Conservation (phyloP, 257 asterid species). For the Sherardia arvensis region DNA sequence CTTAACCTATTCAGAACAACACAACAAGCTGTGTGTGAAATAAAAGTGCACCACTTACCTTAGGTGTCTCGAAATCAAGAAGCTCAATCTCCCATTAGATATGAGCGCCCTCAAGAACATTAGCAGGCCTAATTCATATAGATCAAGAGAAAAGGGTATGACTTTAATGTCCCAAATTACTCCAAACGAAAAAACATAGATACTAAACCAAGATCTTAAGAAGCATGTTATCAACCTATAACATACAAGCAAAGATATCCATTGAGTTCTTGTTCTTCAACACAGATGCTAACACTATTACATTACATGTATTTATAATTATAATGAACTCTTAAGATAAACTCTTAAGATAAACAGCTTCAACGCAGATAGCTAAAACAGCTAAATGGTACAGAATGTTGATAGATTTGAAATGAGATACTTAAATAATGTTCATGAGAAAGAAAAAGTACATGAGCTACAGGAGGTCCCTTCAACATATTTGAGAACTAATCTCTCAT, state of each 20-base stretch:
- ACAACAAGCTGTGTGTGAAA: neutral
- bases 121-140: conserved; percentile 52
- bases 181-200: neutral
- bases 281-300: neutral
- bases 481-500: too few species aligned
- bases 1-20: neutral
- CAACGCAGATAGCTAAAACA: too few species aligned
- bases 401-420: too few species aligned
- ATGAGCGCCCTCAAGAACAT: conserved; percentile 74
- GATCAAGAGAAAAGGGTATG: neutral
- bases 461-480: too few species aligned
- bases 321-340: too few species aligned
- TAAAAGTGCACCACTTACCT: conserved; percentile 30
- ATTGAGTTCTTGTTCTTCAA: neutral
- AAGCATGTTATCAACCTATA: neutral
- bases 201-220: neutral
- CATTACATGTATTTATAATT: too few species aligned
- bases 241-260: neutral
- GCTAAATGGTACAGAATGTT: too few species aligned
- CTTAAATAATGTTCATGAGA: too few species aligned
- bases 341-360: too few species aligned
- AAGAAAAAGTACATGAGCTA: too few species aligned
- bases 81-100: conserved; percentile 96
- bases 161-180: conserved; percentile 1
- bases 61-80: conserved; percentile 84